Percentiles rank a stretch among this genome's conserved stretches.
These are phyloP conservation scores for Durusdinium trenchii DNA, from an alignment of 73 alveolate genomes.

Conservation along the genomic window DNA sequence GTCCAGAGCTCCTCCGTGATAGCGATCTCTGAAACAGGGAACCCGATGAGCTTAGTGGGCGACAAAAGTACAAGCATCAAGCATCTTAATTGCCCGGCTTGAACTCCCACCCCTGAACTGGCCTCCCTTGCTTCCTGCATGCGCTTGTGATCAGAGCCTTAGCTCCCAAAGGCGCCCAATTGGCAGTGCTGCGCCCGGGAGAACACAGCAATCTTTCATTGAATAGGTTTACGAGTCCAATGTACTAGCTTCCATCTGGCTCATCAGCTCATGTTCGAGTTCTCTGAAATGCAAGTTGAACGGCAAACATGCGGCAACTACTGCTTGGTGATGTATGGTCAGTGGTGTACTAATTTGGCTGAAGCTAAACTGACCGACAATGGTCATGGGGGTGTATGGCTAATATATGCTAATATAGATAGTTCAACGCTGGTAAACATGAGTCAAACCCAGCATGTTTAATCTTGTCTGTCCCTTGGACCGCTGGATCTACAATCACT, in stretches of 20 bases:
- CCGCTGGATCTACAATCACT: no score
- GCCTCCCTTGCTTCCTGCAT: conserved; percentile 36
- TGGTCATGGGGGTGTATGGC: no score
- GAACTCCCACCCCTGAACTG: neutral
- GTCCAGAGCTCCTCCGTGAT: conserved; percentile 45
- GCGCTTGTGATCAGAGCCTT: conserved; percentile 22
- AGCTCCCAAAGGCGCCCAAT: neutral
- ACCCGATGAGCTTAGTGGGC: neutral
- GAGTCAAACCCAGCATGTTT: no score
- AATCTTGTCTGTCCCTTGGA: no score
- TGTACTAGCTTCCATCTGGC: no score
- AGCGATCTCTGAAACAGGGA: neutral
- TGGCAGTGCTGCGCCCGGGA: no score
- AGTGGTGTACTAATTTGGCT: no score
- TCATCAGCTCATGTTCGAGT: neutral
- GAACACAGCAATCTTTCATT: no score
- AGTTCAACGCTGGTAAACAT: no score
- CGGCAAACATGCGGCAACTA: neutral
- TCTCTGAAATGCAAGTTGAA: neutral
- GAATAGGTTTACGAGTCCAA: no score
- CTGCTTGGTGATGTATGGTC: neutral
- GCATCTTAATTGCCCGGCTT: neutral
- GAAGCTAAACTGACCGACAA: no score
- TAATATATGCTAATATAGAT: no score
- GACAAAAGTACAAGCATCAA: neutral